Percentiles rank a stretch among this genome's conserved stretches.
Conservation (phyloP, 148 eudicot genomes). For the Chenopodium formosanum region DNA sequence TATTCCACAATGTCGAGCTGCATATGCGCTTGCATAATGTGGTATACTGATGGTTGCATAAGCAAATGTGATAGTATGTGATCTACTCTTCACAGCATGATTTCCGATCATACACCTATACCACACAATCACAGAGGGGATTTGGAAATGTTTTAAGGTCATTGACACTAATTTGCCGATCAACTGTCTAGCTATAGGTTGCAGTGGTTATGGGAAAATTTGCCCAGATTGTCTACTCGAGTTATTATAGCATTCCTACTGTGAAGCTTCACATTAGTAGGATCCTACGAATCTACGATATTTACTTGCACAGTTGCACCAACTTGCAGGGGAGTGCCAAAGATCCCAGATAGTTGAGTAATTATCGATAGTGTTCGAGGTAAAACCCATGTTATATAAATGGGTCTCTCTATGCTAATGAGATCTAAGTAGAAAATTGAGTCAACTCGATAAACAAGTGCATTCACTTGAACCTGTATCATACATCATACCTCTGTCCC, state of each 20-base stretch:
- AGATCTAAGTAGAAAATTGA: not conserved
- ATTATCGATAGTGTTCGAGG: too few relatives aligned
- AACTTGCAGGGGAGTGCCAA: not conserved
- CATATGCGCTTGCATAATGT: not conserved
- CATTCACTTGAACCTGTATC: not conserved
- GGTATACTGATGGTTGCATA: not conserved
- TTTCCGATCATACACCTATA: not conserved
- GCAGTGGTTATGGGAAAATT: not conserved
- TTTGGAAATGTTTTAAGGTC: too few relatives aligned
- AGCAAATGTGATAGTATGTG: not conserved
- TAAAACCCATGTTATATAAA: too few relatives aligned
- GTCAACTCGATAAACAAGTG: not conserved
- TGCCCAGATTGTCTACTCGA: not conserved
- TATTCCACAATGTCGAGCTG: not conserved
- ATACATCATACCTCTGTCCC: not conserved
- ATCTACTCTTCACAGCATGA: not conserved
- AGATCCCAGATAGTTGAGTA: too few relatives aligned
- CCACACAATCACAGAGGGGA: too few relatives aligned
- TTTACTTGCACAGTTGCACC: not conserved
- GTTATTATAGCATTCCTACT: not conserved
- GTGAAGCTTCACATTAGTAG: not conserved
- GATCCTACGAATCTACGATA: not conserved
- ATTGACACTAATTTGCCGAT: not conserved
- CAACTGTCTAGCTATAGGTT: not conserved
- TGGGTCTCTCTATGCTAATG: too few relatives aligned